Base-by-base conservation (phyloP, 805 yeast genomes). In the Lipomyces japonicus region DNA sequence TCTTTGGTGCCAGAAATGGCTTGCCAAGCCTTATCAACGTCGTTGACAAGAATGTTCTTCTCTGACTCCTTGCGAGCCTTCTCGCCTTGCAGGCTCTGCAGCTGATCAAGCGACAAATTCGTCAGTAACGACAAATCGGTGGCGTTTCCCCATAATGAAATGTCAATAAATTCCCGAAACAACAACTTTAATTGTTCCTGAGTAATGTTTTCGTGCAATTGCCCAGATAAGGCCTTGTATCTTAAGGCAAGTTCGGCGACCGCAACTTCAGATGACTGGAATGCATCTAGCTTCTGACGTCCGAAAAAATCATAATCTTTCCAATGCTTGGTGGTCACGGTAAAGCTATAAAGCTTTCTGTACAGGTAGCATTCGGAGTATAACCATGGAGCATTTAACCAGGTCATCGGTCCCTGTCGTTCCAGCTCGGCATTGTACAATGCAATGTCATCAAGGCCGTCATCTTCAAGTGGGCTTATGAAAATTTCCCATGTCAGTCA, bases 131-230 rank as follows among this genome's bases (percentile, higher is more conserved):
- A 88, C 63, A 93, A 75, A 68, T 93, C 99, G 3, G 97, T 87
- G 18, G 97, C 97, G 68, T 93, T 93, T 24, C 99, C 99, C 99
- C 99, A 93, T 46, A 93, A 70, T 0, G 96, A 86, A 48, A 91
- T 79, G 64, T 89, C 95, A 38, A 86, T 69, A 55, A 90, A 85
- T 65, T 93, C 99, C 54, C 75, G 78, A 68, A 59, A 45, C 25
- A 47, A 40, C 28, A 48, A 21, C 38, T 52, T 50, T 23, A 42
- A 47, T 10, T 71, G 68, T 28, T 63, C 60, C 14, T 63, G 60
- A 4, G 43, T 21, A 25, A 41, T 44, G 25, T 50, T 38, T 6
- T 46, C 50, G 2, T 34, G 39, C 18, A 62, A 57, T 54, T 66
- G 69, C 38, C 50, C 53, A 34, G 57, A 60, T 44, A 80, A 65